These are phyloP conservation scores for Amanita fuliginea DNA, from an alignment of 768 basidiomycete species.

Conservation along the genomic window DNA sequence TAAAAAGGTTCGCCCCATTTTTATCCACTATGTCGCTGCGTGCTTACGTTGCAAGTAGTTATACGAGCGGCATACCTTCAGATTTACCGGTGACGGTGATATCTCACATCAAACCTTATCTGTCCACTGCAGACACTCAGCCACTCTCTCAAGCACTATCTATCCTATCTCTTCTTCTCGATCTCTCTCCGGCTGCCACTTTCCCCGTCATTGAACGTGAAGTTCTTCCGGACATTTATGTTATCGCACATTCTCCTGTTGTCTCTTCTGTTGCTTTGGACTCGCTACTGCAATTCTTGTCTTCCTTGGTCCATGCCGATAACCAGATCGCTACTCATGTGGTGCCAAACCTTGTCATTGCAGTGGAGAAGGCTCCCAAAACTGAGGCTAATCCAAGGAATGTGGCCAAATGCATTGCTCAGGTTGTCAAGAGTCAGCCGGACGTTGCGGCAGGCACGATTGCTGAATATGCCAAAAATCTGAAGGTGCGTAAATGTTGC, in stretches of 20 bases:
- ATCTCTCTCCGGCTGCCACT: constrained; percentile 50
- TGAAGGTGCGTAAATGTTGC: constrained; percentile 40
- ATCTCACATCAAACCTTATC: constrained; percentile 63
- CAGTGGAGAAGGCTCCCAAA: constrained; percentile 54
- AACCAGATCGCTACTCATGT: constrained; percentile 73
- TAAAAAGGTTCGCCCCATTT: constrained; percentile 41
- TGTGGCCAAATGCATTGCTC: constrained; percentile 78
- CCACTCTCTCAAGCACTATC: constrained; percentile 64
- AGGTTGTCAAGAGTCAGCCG: constrained; percentile 63
- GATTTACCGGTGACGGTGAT: constrained; percentile 55
- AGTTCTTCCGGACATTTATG: constrained; percentile 53
- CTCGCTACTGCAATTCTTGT: constrained; percentile 73
- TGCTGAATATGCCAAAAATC: constrained; percentile 69
- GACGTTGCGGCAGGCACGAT: constrained; percentile 74
- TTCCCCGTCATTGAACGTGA: constrained; percentile 74
- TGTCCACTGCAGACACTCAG: constrained; percentile 68
- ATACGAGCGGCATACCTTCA: constrained; percentile 34
- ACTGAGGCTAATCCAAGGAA: constrained; percentile 50
- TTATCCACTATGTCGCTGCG: not conserved
- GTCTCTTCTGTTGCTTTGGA: constrained; percentile 73
- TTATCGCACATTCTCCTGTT: constrained; percentile 67
- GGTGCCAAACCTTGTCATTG: constrained; percentile 61
- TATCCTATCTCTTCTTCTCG: constrained; percentile 57
- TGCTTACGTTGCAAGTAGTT: constrained; percentile 14
- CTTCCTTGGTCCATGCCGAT: constrained; percentile 74